A percentile compares a stretch with the other conserved stretches of the same genome.
phyloP scores from a whole-genome alignment of 1,284 basidiomycete species.

The Sutorius eximius region DNA sequence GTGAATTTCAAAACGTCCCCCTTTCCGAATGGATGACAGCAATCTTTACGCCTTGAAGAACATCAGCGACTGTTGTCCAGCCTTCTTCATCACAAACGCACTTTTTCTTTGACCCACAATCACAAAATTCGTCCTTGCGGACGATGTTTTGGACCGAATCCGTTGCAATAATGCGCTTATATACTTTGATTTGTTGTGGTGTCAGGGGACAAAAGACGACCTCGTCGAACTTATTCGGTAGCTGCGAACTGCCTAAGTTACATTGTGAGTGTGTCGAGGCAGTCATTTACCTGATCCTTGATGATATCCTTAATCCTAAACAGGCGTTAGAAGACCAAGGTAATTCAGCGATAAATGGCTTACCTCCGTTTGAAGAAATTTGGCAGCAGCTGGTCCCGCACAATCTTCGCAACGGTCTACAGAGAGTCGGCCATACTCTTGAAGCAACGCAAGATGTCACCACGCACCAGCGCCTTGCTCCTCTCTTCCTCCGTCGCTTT shows the following conservation, averaged over 20 bases:
- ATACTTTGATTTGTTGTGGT: conserved; percentile 61
- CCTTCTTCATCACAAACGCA: conserved; percentile 31
- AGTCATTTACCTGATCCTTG: conserved; percentile 53
- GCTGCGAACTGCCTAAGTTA: conserved; percentile 39
- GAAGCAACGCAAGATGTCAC: not conserved
- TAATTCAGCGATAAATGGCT: conserved; percentile 6
- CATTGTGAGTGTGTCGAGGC: not conserved
- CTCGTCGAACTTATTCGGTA: conserved; percentile 80
- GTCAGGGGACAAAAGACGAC: conserved; percentile 90
- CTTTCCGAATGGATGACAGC: conserved; percentile 60
- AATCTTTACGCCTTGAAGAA: conserved; percentile 55
- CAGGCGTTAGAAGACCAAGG: conserved; percentile 1
- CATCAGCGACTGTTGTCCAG: conserved; percentile 1
- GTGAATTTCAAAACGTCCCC: conserved; percentile 73
- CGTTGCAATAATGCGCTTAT: conserved; percentile 65
- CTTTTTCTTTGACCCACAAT: conserved; percentile 63
- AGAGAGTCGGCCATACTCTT: conserved; percentile 4
- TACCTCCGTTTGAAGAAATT: conserved; percentile 76
- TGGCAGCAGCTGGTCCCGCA: conserved; percentile 70
- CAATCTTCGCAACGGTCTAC: conserved; percentile 54
- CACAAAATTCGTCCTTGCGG: conserved; percentile 66
- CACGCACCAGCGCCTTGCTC: conserved; percentile 52
- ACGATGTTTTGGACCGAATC: conserved; percentile 66
- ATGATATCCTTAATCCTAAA: conserved; percentile 80
- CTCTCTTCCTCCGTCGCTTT: conserved; percentile 63